These are phyloP conservation scores for Pulveroboletus sp. DNA, from an alignment of 768 basidiomycete species.

Conservation along the genomic window DNA sequence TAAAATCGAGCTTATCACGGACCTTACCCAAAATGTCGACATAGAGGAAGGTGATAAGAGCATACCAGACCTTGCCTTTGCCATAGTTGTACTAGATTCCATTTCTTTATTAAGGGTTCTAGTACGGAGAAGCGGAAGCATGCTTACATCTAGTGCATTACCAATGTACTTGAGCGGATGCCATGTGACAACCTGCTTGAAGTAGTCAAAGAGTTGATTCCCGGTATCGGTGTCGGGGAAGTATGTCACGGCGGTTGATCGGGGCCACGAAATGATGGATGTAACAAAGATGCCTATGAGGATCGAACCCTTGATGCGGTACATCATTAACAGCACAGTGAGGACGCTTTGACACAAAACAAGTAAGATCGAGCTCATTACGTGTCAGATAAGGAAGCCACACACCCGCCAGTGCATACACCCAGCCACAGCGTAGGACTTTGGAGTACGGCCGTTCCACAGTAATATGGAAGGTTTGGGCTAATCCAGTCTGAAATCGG, in stretches of 20 bases:
- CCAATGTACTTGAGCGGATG: constrained; percentile 59
- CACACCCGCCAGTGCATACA: constrained; percentile 78
- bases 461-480: constrained; percentile 53
- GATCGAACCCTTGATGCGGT: constrained; percentile 80
- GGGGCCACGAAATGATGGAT: constrained; percentile 86
- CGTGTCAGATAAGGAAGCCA: neutral
- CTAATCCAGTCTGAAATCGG: constrained; percentile 40
- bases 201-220: constrained; percentile 74
- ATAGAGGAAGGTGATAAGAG: constrained; percentile 85
- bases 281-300: constrained; percentile 81
- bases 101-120: constrained; percentile 6
- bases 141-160: constrained; percentile 64
- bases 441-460: constrained; percentile 59
- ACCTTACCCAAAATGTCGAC: constrained; percentile 75
- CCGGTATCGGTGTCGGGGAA: constrained; percentile 74
- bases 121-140: neutral
- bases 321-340: constrained; percentile 79
- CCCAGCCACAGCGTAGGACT: constrained; percentile 88
- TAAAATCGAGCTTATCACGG: neutral
- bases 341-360: constrained; percentile 51
- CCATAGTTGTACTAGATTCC: constrained; percentile 43
- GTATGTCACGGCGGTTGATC: constrained; percentile 74
- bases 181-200: constrained; percentile 82
- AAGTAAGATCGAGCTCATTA: constrained; percentile 4
- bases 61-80: constrained; percentile 83